These are phyloP conservation scores for Lagenidium sp. DNA, from an alignment of 352 stramenopile genomes.

Conservation along the genomic window DNA sequence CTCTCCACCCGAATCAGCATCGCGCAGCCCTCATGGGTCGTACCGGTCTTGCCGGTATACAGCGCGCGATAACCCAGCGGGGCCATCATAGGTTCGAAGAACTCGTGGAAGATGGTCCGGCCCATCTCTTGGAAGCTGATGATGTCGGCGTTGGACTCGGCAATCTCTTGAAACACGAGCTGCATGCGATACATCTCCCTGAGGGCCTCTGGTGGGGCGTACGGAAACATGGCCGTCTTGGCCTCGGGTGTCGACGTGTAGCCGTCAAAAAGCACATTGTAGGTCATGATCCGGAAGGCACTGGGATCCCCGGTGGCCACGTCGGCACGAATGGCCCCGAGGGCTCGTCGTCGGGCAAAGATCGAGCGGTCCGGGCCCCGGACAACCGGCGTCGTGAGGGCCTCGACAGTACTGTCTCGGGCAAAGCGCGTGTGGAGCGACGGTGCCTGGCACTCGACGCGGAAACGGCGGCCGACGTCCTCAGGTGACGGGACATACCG, in stretches of 20 bases:
- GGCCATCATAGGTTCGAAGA: slow-evolving; percentile 50
- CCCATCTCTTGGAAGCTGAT: slow-evolving; percentile 76
- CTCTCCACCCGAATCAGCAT: slow-evolving; percentile 26
- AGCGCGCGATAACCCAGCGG: slow-evolving; percentile 35
- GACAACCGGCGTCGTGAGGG: slow-evolving; percentile 26
- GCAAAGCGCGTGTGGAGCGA: slow-evolving; percentile 18
- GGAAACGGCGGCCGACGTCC: slow-evolving; percentile 38
- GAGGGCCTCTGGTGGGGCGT: slow-evolving; percentile 29
- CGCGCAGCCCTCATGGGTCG: slow-evolving; percentile 60
- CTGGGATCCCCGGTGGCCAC: slow-evolving; percentile 5
- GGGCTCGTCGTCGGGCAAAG: slow-evolving; percentile 27
- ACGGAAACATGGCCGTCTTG: slow-evolving; percentile 53
- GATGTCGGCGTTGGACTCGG: slow-evolving; percentile 47
- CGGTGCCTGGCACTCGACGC: slow-evolving; percentile 45
- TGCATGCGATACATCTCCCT: slow-evolving; percentile 67
- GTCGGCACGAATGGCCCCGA: slow-evolving; percentile 10
- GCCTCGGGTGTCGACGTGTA: slow-evolving; percentile 52
- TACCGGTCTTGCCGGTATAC: slow-evolving; percentile 61
- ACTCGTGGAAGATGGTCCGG: slow-evolving; percentile 30
- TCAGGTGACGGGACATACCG: slow-evolving; percentile 28
- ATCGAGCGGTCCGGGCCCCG: slow-evolving; percentile 38
- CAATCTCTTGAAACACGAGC: slow-evolving; percentile 64
- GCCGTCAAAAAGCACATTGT: slow-evolving; percentile 72
- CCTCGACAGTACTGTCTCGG: slow-evolving; percentile 21
- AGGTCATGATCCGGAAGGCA: slow-evolving; percentile 69